Evolutionary conservation across 768 basidiomycete genomes (phyloP), one percentile per base, ranked within the genome.

Genomic region (Rhodotorula paludigena): DNA sequence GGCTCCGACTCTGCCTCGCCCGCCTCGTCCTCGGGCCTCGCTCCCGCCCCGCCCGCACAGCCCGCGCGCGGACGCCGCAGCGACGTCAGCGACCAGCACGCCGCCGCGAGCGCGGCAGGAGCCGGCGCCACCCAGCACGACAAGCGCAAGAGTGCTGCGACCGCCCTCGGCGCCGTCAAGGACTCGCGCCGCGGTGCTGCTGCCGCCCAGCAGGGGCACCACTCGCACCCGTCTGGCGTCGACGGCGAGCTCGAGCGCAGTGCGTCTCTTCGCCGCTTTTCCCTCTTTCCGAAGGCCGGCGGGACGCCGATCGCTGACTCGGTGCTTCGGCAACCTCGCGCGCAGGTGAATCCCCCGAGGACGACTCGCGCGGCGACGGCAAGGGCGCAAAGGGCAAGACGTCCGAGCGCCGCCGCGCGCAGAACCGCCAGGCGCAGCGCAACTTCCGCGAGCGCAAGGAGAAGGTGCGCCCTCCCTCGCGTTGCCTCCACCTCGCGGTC

Each of bases 381-480:
- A 61, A 59, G 59, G 55, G 49, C 12, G 63, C 52, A 33, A 72
- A 72, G 54, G 55, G 57, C 48, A 69, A 69, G 67, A 69, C 67
- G 42, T 60, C 44, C 11, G 67, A 66, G 45, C 90, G 92, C 76
- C 86, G 94, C 68, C 94, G 93, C 80, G 92, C 94, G 74, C 94
- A 99, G 80, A 99, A 99, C 74, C 83, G 94, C 62, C 92, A 92
- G 6, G 94, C 94, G 12, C 96, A 99, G 79, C 86, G 94, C 60
- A 94, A 94, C 2, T 99, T 99, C 82, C 82, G 94, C 62, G 96
- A 98, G 79, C 84, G 94, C 68, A 93, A 97, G 80, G 94, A 99
- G 80, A 72, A 72, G 66, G 66, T 63, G 16, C 38, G 66, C 35
- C 20, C n/a, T n/a, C n/a, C n/a, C n/a, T 25, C n/a, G 28, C 44